These are phyloP conservation scores for Bipolaris zeicola DNA, from an alignment of 2,329 filamentous ascomycete genomes.

Conservation along the genomic window DNA sequence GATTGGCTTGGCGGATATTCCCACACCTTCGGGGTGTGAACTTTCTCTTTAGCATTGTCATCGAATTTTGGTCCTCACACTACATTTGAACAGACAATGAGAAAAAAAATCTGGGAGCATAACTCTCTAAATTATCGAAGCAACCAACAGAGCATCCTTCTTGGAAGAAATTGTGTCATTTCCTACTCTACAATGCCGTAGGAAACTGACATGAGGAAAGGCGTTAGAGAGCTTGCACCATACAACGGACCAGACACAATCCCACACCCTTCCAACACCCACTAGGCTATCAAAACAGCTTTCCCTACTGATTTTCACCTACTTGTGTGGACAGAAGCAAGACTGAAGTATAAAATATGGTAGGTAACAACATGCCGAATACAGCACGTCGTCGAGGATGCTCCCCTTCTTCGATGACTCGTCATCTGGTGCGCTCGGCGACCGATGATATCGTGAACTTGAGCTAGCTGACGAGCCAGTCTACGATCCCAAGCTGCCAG, in stretches of 20 bases:
- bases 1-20: constrained; percentile 11
- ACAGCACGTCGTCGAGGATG: constrained; percentile 33
- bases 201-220: background rate
- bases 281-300: background rate
- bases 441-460: constrained; percentile 19
- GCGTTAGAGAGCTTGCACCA: background rate
- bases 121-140: background rate
- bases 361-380: constrained; percentile 43
- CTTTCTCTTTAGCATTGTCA: background rate
- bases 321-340: constrained; percentile 41
- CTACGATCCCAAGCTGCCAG: constrained; percentile 33
- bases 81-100: background rate
- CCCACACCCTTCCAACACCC: too few relatives aligned
- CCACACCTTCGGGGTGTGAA: background rate
- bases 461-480: constrained; percentile 25
- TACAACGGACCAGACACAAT: background rate
- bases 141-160: background rate
- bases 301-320: background rate
- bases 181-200: too few relatives aligned
- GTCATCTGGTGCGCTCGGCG: constrained; percentile 31
- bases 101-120: background rate
- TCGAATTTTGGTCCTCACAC: background rate
- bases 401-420: constrained; percentile 32
- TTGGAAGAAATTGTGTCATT: too few relatives aligned
- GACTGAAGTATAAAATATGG: constrained; percentile 42